Evolutionary conservation across 805 yeast genomes (phyloP).

Genomic region (Starmerella bombi): DNA sequence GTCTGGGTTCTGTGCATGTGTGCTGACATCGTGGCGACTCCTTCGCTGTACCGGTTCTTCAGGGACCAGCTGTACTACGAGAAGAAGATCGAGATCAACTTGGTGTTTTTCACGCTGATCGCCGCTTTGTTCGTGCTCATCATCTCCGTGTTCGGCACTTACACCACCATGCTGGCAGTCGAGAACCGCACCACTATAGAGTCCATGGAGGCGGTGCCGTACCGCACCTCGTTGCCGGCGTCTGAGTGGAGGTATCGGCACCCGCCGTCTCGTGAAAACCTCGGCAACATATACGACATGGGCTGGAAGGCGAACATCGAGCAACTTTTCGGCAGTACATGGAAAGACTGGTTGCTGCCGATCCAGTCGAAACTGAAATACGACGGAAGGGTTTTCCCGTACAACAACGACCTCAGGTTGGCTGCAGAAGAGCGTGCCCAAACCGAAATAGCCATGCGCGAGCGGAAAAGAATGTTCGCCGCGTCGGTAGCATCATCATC

Average conservation of each 20-base stretch:
- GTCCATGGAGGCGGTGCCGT: slow-evolving; percentile 32
- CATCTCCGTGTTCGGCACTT: slow-evolving; percentile 40
- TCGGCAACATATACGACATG: slow-evolving; percentile 64
- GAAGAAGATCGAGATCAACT: slow-evolving; percentile 40
- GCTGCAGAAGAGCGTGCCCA: slow-evolving; percentile 26
- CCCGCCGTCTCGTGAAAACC: slow-evolving; percentile 33
- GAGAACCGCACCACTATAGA: slow-evolving; percentile 74
- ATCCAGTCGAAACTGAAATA: slow-evolving; percentile 23
- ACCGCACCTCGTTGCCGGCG: slow-evolving; percentile 28
- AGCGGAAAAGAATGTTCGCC: slow-evolving; percentile 22
- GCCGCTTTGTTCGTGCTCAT: slow-evolving; percentile 40
- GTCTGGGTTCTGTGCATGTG: slow-evolving; percentile 28
- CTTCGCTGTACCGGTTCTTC: slow-evolving; percentile 17
- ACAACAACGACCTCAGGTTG: slow-evolving; percentile 23
- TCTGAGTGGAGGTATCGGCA: slow-evolving; percentile 29
- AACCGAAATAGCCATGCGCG: slow-evolving; percentile 23
- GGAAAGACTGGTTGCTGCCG: slow-evolving; percentile 66
- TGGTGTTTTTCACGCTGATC: slow-evolving; percentile 47
- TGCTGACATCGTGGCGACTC: slow-evolving; percentile 7
- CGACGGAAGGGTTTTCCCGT: slow-evolving; percentile 31
- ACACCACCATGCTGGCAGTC: slow-evolving; percentile 43
- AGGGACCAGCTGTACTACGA: slow-evolving; percentile 19
- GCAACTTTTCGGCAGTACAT: slow-evolving; percentile 56
- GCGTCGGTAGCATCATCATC: too few relatives aligned
- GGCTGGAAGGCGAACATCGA: slow-evolving; percentile 53